Evolutionary conservation across 2,329 filamentous ascomycete genomes (phyloP).

Genomic region (Myriosclerotinia duriaeana): DNA sequence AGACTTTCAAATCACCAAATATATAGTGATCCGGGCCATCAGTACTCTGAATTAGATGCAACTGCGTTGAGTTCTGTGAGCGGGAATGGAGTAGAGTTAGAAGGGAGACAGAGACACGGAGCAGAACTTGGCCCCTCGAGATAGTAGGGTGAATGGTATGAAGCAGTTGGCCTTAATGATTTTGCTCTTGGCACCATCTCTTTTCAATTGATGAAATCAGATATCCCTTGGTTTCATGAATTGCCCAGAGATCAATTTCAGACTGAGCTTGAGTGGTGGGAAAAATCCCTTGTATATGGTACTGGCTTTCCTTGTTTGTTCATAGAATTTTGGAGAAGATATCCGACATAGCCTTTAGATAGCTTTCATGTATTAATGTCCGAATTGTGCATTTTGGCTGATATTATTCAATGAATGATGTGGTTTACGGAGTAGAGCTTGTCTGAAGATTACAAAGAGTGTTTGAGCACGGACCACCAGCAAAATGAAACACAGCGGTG

Average conservation of each 20-base stretch:
- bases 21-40: conserved; percentile 1
- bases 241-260: not conserved
- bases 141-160: not conserved
- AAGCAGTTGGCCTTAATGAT: not conserved
- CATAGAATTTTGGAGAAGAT: not conserved
- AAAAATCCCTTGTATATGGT: not conserved
- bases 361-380: not conserved
- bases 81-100: not conserved
- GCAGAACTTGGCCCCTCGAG: not conserved
- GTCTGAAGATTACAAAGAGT: not conserved
- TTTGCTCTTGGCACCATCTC: too few relatives aligned
- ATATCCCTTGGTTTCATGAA: too few relatives aligned
- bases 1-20: not conserved
- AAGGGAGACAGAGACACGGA: not conserved
- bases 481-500: too few relatives aligned
- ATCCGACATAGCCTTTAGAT: not conserved
- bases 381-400: not conserved
- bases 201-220: too few relatives aligned
- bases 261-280: not conserved
- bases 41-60: not conserved
- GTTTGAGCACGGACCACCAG: not conserved
- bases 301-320: too few relatives aligned
- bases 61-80: not conserved
- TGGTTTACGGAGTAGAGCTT: not conserved
- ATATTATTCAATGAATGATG: not conserved